Base-by-base conservation (phyloP, 768 basidiomycete genomes). In the Amanita jacksonii region DNA sequence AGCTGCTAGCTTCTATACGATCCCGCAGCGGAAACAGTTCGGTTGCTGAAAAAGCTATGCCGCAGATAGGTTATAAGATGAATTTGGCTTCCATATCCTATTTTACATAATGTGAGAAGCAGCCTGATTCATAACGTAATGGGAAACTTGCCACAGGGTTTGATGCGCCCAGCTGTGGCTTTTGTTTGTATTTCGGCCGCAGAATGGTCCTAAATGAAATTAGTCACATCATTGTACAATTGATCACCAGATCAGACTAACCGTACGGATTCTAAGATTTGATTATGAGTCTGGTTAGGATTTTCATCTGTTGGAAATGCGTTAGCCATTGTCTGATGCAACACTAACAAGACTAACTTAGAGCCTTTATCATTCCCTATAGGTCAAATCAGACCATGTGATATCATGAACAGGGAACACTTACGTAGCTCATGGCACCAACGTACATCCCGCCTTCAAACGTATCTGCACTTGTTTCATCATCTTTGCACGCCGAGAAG, bases 351-450 rank as follows among this genome's bases (percentile, higher is more conserved):
- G 33, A 50, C 66, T 36, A 47, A 72, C 70, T 67, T 43, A 85
- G 51, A 0, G 76, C 61, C 3, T 58, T 63, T 37, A 81, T 68
- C 52, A 85, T 81, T 0, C 81, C 83, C 81, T 86, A 52, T 6
- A 28, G 12, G 39, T 35, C 22, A 12, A 6, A 23, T n/a, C 28
- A 23, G 27, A 6, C 41, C 13, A 37, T 8, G 12, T 16, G 36
- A 9, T 24, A 13, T 12, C 27, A 13, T 13, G n/a, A 41, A 44
- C 23, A 16, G 13, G 28, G 16, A 46, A n/a, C 5, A 63, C 81
- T 38, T 55, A 85, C 84, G 61, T 81, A 70, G 58, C 82, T 85
- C 80, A 87, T 87, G 3, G 85, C 85, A 2, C 85, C 85, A 5
- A 82, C 78, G 0, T 84, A 79, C 3, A 74, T 64, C 16, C 80